Percentiles rank a stretch among this genome's conserved stretches.
Conservation (phyloP, 495 filamentous ascomycete species). For the Talaromyces proteolyticus region DNA sequence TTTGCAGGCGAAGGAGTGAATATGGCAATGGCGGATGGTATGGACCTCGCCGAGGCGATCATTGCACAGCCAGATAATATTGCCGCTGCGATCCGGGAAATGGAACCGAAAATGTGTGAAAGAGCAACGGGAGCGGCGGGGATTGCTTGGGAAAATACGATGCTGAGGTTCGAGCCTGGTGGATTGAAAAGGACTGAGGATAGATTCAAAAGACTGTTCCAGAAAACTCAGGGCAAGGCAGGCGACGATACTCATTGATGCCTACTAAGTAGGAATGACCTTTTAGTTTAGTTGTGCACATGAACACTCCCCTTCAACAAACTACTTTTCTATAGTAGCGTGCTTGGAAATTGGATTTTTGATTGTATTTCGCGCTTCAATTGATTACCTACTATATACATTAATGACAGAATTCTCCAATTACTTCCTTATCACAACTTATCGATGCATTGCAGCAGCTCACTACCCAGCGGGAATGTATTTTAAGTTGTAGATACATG, state of each 20-base stretch:
- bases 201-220: background rate
- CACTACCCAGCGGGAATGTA: slow-evolving; percentile 8
- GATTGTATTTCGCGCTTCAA: too few species aligned
- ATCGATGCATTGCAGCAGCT: slow-evolving; percentile 9
- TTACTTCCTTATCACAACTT: slow-evolving; percentile 10
- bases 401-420: too few species aligned
- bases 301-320: background rate
- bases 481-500: slow-evolving; percentile 10
- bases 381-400: too few species aligned
- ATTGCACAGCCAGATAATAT: slow-evolving; percentile 8
- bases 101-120: background rate
- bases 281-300: background rate
- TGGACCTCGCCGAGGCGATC: slow-evolving; percentile 40
- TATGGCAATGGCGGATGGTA: slow-evolving; percentile 46
- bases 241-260: background rate
- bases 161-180: background rate
- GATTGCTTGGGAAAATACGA: background rate
- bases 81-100: background rate
- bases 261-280: background rate
- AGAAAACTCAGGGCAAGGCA: background rate
- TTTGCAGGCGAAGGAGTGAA: slow-evolving; percentile 55
- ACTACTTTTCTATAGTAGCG: background rate
- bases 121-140: background rate
- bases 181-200: background rate
- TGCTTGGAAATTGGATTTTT: too few species aligned